These are phyloP conservation scores for Hansfordia pulvinata DNA, from an alignment of 2,329 filamentous ascomycete genomes.

Conservation along the genomic window DNA sequence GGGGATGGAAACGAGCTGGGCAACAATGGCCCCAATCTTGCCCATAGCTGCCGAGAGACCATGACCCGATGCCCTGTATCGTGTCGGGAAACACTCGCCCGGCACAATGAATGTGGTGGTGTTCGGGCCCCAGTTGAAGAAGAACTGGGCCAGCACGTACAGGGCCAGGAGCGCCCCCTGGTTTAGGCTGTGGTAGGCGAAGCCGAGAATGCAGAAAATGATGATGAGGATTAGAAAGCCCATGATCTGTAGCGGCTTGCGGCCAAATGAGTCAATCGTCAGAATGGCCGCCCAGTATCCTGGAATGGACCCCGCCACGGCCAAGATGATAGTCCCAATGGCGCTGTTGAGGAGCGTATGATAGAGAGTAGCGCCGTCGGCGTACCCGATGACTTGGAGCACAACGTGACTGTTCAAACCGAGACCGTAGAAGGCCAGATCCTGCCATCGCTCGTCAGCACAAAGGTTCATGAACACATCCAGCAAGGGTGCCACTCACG, in stretches of 20 bases:
- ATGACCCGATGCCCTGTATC: conserved; percentile 27
- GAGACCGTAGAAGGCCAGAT: conserved; percentile 37
- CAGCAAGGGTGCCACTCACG: no score
- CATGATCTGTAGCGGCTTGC: conserved; percentile 44
- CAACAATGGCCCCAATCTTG: conserved; percentile 39
- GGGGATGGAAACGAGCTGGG: conserved; percentile 51
- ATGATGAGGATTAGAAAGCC: conserved; percentile 30
- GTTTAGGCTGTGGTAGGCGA: conserved; percentile 23
- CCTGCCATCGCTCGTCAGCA: no score
- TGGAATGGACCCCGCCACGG: conserved; percentile 49
- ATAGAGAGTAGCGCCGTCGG: conserved; percentile 38
- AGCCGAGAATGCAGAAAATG: conserved; percentile 31
- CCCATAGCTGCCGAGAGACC: conserved; percentile 39
- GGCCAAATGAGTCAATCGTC: conserved; percentile 44
- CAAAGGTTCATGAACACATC: no score
- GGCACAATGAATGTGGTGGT: conserved; percentile 38
- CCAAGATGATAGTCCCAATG: conserved; percentile 49
- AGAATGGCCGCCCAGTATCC: conserved; percentile 54
- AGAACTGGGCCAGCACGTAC: conserved; percentile 33
- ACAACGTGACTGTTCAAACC: conserved; percentile 49
- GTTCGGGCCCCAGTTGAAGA: conserved; percentile 22
- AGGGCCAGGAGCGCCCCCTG: conserved; percentile 24
- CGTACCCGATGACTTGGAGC: conserved; percentile 44
- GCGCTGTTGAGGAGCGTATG: conserved; percentile 43
- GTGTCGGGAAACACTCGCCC: conserved; percentile 28